These are phyloP conservation scores for Leishmania tarentolae DNA, from an alignment of 208 protist species.

Conservation along the genomic window DNA sequence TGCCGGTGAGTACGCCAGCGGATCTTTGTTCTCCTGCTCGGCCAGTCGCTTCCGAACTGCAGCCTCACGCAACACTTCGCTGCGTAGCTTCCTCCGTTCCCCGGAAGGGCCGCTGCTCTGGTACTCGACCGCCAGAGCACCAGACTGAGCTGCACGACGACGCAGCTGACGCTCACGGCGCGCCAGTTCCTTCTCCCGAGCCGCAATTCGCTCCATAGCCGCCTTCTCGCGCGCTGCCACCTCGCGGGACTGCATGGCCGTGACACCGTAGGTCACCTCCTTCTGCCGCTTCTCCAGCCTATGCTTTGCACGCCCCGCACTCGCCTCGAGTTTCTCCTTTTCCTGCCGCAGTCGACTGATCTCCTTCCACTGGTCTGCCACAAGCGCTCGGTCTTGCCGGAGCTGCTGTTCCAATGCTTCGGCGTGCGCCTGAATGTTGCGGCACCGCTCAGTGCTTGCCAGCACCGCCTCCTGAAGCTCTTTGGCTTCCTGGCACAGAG, in stretches of 20 bases:
- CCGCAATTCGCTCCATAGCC: constrained; percentile 39
- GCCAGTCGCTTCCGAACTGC: constrained; percentile 62
- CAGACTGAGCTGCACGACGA: constrained; percentile 20
- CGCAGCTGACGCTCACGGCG: constrained; percentile 41
- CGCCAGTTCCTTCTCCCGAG: constrained; percentile 43
- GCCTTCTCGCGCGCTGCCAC: constrained; percentile 36
- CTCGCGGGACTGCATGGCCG: constrained; percentile 55
- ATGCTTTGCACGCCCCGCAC: constrained; percentile 22
- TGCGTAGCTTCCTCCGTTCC: constrained; percentile 44
- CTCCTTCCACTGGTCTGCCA: constrained; percentile 66
- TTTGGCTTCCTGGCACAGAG: constrained; percentile 43
- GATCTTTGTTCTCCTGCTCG: constrained; percentile 41
- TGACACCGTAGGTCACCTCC: constrained; percentile 68
- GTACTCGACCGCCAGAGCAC: constrained; percentile 34
- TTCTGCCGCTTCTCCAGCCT: constrained; percentile 65
- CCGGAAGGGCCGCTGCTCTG: constrained; percentile 17
- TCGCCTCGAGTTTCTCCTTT: constrained; percentile 31
- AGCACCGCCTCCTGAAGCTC: constrained; percentile 55
- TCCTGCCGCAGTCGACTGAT: constrained; percentile 42
- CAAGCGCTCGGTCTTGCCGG: constrained; percentile 57
- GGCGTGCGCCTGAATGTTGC: constrained; percentile 33
- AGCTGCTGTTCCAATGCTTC: constrained; percentile 50
- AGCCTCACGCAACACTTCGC: constrained; percentile 65
- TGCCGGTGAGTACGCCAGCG: constrained; percentile 56
- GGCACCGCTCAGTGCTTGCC: constrained; percentile 43